Conservation (phyloP, 225 moss, liverwort and hornwort species). For the Pleurozium schreberi region DNA sequence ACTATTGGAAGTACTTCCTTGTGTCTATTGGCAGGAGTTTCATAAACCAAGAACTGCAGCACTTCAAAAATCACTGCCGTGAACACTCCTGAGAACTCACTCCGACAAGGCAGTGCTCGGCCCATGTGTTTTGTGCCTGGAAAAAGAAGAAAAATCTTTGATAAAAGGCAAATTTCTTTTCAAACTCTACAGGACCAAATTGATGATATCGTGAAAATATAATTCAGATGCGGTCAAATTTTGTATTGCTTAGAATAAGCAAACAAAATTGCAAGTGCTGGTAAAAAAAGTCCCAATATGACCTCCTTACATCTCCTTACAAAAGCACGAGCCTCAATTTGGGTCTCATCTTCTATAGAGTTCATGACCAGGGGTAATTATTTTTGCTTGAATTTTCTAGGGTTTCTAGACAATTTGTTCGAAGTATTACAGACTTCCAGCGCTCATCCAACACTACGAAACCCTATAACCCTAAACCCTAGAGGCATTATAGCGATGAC, state of each 20-base stretch:
- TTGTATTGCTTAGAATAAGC: background rate
- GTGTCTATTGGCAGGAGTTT: background rate
- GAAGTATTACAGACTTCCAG: background rate
- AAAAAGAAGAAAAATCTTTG: background rate
- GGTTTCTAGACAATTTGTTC: background rate
- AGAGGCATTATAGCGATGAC: background rate
- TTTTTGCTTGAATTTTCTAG: background rate
- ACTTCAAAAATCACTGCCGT: slow-evolving; percentile 50
- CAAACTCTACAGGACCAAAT: background rate
- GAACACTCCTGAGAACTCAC: slow-evolving; percentile 69
- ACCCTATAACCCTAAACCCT: background rate
- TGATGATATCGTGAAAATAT: background rate
- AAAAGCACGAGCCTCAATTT: background rate
- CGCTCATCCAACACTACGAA: background rate
- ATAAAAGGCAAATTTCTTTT: background rate
- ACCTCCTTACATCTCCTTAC: background rate
- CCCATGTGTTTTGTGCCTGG: slow-evolving; percentile 18
- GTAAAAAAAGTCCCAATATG: background rate
- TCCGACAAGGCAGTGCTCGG: slow-evolving; percentile 56
- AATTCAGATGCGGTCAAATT: background rate
- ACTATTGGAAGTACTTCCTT: background rate
- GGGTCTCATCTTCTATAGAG: background rate
- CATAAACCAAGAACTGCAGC: background rate
- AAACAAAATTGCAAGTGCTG: background rate
- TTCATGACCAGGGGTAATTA: background rate